These are phyloP conservation scores for Beauveria sp. DNA, from an alignment of 2,329 filamentous ascomycete species.

Conservation along the genomic window DNA sequence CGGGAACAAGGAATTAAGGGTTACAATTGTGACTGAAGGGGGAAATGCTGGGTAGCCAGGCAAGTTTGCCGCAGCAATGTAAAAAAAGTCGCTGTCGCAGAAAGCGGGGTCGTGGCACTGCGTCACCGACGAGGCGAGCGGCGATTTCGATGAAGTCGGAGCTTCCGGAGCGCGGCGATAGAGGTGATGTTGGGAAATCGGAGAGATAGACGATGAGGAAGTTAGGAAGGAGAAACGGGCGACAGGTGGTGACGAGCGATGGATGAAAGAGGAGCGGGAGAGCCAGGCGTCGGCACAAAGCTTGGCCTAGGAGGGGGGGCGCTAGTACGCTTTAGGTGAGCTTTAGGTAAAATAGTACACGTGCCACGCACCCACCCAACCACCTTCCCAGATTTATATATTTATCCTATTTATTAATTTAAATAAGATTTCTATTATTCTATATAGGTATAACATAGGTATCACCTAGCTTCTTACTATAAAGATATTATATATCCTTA, in stretches of 20 bases:
- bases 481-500: too few species aligned
- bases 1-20: not conserved
- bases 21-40: not conserved
- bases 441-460: too few species aligned
- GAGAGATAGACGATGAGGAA: not conserved
- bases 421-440: too few species aligned
- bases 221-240: not conserved
- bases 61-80: not conserved
- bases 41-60: not conserved
- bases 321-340: not conserved
- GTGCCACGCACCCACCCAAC: too few species aligned
- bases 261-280: not conserved
- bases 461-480: too few species aligned
- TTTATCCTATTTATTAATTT: too few species aligned
- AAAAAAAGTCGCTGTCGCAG: slow-evolving; percentile 1
- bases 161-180: not conserved
- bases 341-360: not conserved
- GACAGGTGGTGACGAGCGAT: not conserved
- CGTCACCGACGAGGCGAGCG: not conserved
- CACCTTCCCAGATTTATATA: not conserved
- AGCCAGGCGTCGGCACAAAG: not conserved
- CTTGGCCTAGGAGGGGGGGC: not conserved
- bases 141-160: not conserved
- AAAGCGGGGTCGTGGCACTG: slow-evolving; percentile 5
- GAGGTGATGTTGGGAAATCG: not conserved